phyloP scores from a whole-genome alignment of 805 yeast genomes.

The Kodamaea leandrae region DNA sequence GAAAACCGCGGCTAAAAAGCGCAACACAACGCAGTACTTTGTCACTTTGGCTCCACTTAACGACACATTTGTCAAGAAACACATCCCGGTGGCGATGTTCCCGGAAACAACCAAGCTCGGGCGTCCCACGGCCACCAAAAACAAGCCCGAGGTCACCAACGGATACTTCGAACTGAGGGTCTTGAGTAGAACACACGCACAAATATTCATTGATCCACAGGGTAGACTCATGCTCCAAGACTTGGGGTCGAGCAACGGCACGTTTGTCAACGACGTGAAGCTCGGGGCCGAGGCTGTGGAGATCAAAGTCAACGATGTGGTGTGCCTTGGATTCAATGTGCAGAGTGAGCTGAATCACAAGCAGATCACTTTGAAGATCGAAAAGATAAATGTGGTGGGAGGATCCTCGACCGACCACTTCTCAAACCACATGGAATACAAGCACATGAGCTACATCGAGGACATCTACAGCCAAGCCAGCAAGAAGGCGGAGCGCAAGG shows the following conservation, averaged over 20 bases:
- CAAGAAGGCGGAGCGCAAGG: conserved; percentile 8
- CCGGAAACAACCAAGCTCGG: conserved; percentile 89
- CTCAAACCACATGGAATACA: conserved; percentile 23
- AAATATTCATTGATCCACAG: conserved; percentile 66
- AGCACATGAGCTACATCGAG: conserved; percentile 37
- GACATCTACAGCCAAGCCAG: conserved; percentile 20
- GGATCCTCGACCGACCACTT: conserved; percentile 15
- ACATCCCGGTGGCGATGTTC: conserved; percentile 69
- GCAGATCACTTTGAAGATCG: conserved; percentile 81
- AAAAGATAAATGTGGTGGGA: conserved; percentile 61
- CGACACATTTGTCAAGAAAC: conserved; percentile 77
- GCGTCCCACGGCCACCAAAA: conserved; percentile 73
- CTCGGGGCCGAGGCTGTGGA: conserved; percentile 61
- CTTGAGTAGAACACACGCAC: conserved; percentile 91
- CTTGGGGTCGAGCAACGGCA: conserved; percentile 90
- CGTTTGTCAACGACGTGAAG: conserved; percentile 78
- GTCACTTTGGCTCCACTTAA: conserved; percentile 76
- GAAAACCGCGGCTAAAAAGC: conserved; percentile 17
- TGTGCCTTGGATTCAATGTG: conserved; percentile 93
- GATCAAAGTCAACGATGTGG: conserved; percentile 73
- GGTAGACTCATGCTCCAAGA: conserved; percentile 79
- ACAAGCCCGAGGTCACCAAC: conserved; percentile 63
- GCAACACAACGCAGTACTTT: conserved; percentile 44
- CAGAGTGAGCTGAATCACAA: conserved; percentile 68
- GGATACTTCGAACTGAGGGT: conserved; percentile 96